Evolutionary conservation across 2,329 filamentous ascomycete species (phyloP), one percentile per base, ranked within the genome.

Genomic region (Furcasterigmium sp.): DNA sequence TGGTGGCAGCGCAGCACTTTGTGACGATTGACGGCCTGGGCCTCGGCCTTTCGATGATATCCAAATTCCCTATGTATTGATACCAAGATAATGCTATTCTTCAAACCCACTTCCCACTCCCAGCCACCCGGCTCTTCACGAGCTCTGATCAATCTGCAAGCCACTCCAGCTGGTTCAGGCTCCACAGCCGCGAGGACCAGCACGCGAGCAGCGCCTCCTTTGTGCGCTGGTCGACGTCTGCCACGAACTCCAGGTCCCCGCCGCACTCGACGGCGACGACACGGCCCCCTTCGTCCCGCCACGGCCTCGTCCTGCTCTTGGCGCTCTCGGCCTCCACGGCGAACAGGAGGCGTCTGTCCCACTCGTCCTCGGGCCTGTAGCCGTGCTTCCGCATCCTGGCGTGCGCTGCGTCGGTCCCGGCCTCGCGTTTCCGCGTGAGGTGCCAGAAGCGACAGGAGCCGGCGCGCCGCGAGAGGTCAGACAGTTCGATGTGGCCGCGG

Each of bases 381-480:
- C 45, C 40, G 2, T 39, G 41, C 23, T 29, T 39, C 18, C 28
- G 30, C 23, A 47, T 26, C 34, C 19, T 42, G 5, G 28, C 35
- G 21, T 45, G 26, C 37, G 44, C 42, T 2, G 29, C 35, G 13
- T 42, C 34, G 6, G 30, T 29, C 26, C 19, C 20, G 23, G 44
- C 47, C 17, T 32, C 29, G 21, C 20, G 15, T 7, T 30, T 48
- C 30, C 34, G 38, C 19, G 49, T 51, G 38, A 45, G 25, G 21
- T 52, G 48, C 40, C 45, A 51, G 42, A 52, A 51, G 8, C 47
- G 45, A 20, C 44, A 47, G 20, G 42, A 14, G 6, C 39, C 39
- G 28, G 39, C n/a, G 11, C 30, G 30, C 15, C 23, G 21, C 3
- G 40, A 34, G 8, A 35, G 13, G 39, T 42, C 26, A 11, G 13